These are phyloP conservation scores for Lepraria neglecta DNA, from an alignment of 495 filamentous ascomycete species.

Conservation along the genomic window DNA sequence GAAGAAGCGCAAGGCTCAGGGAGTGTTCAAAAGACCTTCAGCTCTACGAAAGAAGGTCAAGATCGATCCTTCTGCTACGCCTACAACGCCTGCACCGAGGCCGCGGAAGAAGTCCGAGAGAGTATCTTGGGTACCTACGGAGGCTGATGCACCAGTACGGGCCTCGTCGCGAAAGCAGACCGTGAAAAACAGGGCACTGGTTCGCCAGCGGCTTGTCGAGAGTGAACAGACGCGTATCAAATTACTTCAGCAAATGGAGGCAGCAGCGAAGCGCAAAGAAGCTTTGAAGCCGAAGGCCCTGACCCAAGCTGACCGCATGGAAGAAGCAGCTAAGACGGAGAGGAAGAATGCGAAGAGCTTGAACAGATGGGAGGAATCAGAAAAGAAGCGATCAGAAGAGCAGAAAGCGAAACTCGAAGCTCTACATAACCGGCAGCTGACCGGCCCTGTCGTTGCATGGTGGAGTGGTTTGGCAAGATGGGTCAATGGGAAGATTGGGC, in stretches of 20 bases:
- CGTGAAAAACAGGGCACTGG: constrained; percentile 73
- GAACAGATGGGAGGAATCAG: constrained; percentile 87
- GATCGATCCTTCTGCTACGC: constrained; percentile 48
- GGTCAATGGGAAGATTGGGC: constrained; percentile 66
- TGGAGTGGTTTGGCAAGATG: constrained; percentile 85
- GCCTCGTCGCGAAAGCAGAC: constrained; percentile 79
- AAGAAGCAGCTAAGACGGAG: constrained; percentile 77
- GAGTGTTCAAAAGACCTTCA: constrained; percentile 46
- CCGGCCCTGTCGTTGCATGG: constrained; percentile 84
- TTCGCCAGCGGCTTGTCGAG: constrained; percentile 75
- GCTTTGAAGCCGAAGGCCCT: constrained; percentile 68
- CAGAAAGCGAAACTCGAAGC: constrained; percentile 73
- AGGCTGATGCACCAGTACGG: constrained; percentile 71
- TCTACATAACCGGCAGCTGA: constrained; percentile 73
- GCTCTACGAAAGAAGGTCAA: constrained; percentile 56
- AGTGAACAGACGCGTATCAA: constrained; percentile 73
- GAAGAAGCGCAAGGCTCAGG: constrained; percentile 71
- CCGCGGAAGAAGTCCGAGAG: constrained; percentile 93
- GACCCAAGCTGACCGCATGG: constrained; percentile 83
- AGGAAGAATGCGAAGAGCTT: constrained; percentile 82
- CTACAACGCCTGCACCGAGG: constrained; percentile 47
- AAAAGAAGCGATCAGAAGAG: constrained; percentile 79
- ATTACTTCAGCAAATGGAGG: constrained; percentile 78
- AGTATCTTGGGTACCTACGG: constrained; percentile 76
- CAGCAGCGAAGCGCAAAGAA: constrained; percentile 71